A percentile compares a stretch with the other conserved stretches of the same genome.
Conservation (phyloP, 2,329 filamentous ascomycete species). For the Knufia petricola region DNA sequence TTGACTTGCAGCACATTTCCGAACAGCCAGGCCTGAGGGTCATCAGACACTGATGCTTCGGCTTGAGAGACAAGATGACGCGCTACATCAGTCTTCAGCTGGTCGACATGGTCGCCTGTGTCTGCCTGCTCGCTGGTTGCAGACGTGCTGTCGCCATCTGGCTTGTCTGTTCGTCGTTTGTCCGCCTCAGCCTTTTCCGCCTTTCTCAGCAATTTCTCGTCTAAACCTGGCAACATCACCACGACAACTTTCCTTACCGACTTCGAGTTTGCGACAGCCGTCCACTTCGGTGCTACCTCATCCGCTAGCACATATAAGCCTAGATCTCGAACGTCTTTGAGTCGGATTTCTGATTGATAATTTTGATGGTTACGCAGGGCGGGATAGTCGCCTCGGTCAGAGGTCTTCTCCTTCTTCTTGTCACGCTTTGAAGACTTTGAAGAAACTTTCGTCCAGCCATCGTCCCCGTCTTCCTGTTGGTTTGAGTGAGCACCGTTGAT, state of each 20-base stretch:
- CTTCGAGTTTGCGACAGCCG: slow-evolving; percentile 47
- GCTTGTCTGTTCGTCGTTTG: not conserved
- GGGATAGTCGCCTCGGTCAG: slow-evolving; percentile 2
- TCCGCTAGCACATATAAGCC: slow-evolving; percentile 54
- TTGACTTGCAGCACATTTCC: slow-evolving; percentile 80
- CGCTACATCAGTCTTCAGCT: not conserved
- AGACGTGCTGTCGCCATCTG: not conserved
- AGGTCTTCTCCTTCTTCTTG: not conserved
- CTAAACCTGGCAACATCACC: slow-evolving; percentile 84
- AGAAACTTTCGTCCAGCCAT: slow-evolving; percentile 5
- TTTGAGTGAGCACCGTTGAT: not conserved
- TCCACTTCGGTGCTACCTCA: slow-evolving; percentile 53
- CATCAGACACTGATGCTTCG: slow-evolving; percentile 50
- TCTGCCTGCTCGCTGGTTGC: not conserved
- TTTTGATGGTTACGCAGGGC: slow-evolving; percentile 3
- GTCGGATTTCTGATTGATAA: slow-evolving; percentile 34
- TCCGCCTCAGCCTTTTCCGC: not conserved
- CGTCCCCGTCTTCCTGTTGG: not conserved
- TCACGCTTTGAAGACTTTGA: slow-evolving; percentile 1
- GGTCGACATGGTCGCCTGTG: not conserved
- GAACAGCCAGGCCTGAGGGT: slow-evolving; percentile 51
- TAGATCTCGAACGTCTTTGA: slow-evolving; percentile 49
- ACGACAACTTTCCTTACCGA: slow-evolving; percentile 66
- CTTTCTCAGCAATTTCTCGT: slow-evolving; percentile 64
- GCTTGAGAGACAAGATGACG: not conserved